A percentile compares a stretch with the other conserved stretches of the same genome.
phyloP scores from a whole-genome alignment of 1,284 basidiomycete species.

The Marasmius sp. region DNA sequence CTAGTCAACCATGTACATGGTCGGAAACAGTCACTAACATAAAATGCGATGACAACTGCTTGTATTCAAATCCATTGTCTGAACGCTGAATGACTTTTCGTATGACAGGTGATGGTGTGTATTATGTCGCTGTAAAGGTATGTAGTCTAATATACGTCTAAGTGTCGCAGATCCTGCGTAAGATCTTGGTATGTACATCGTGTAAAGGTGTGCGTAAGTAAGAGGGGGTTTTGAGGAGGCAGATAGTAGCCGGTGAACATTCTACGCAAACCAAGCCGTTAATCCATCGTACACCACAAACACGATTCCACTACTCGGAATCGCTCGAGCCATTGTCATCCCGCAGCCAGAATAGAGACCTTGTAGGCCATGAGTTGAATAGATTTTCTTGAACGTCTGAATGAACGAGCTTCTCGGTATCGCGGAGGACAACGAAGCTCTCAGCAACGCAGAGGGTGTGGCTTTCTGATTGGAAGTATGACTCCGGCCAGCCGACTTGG shows the following conservation, averaged over 20 bases:
- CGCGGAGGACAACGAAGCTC: background rate
- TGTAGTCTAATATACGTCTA: background rate
- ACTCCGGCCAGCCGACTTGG: background rate
- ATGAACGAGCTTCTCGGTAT: constrained; percentile 50
- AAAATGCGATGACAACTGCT: too few species aligned
- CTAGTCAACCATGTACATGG: too few species aligned
- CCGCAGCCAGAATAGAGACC: constrained; percentile 89
- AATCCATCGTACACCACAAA: constrained; percentile 81
- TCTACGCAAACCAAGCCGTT: constrained; percentile 46
- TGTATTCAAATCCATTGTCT: too few species aligned
- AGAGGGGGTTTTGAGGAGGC: background rate
- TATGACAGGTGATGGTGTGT: background rate
- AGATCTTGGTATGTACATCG: background rate
- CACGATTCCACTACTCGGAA: constrained; percentile 83
- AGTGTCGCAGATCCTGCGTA: background rate
- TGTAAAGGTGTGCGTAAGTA: background rate
- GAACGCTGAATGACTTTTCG: too few species aligned
- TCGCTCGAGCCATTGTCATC: constrained; percentile 78
- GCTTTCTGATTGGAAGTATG: background rate
- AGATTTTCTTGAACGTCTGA: constrained; percentile 71
- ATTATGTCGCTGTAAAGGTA: background rate
- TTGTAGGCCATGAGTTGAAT: constrained; percentile 65
- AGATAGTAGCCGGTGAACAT: background rate
- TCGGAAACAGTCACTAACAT: too few species aligned
- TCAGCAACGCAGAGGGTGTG: background rate